Conservation (phyloP, 768 basidiomycete genomes). For the Phaeotremella fagi region DNA sequence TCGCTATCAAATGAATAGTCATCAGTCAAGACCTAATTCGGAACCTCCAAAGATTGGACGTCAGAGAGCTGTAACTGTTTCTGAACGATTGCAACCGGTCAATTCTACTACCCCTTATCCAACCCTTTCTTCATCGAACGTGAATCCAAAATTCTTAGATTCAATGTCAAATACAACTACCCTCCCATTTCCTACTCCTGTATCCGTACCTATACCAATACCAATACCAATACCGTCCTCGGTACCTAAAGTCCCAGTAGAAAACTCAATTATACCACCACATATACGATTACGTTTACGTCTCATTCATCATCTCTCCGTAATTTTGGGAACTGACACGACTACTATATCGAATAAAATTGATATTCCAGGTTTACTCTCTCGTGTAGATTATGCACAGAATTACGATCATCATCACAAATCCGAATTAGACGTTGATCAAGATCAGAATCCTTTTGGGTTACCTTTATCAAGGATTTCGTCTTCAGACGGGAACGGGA, state of each 20-base stretch:
- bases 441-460: background rate
- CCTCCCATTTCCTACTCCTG: slow-evolving; percentile 4
- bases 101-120: background rate
- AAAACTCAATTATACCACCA: slow-evolving; percentile 26
- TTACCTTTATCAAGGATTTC: background rate
- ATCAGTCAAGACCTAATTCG: too few species aligned
- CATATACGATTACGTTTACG: slow-evolving; percentile 31
- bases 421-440: too few species aligned
- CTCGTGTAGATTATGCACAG: slow-evolving; percentile 33
- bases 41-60: background rate
- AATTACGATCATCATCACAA: too few species aligned
- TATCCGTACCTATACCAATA: too few species aligned
- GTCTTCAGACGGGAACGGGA: too few species aligned
- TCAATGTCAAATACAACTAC: background rate
- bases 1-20: background rate
- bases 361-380: slow-evolving; percentile 33
- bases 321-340: slow-evolving; percentile 27
- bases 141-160: background rate
- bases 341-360: slow-evolving; percentile 21
- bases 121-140: background rate
- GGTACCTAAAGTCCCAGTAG: slow-evolving; percentile 14
- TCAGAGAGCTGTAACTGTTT: background rate
- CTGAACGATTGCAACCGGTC: background rate
- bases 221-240: too few species aligned
- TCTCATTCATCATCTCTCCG: slow-evolving; percentile 27